These are phyloP conservation scores for Ophiocordyceps australis DNA, from an alignment of 2,329 filamentous ascomycete genomes.

Conservation along the genomic window DNA sequence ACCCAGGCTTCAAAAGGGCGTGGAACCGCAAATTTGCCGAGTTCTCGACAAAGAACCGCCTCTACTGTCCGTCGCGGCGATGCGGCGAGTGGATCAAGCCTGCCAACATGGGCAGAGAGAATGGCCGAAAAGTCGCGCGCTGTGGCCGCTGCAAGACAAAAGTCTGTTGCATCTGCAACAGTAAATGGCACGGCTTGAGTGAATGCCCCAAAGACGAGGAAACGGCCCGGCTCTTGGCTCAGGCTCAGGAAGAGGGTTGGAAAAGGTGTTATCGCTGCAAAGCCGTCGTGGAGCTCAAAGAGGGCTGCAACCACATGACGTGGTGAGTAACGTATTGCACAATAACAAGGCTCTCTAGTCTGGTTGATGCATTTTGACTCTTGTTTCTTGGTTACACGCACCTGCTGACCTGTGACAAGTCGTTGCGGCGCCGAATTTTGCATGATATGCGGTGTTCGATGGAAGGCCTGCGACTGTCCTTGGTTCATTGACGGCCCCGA, in stretches of 20 bases:
- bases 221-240: conserved; percentile 40
- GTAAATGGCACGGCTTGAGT: conserved; percentile 49
- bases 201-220: conserved; percentile 59
- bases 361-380: too few relatives aligned
- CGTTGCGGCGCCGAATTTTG: conserved; percentile 74
- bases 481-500: conserved; percentile 60
- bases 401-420: conserved; percentile 15
- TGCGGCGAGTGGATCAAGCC: conserved; percentile 74
- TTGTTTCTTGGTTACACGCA: neutral
- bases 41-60: conserved; percentile 52
- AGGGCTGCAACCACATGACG: conserved; percentile 78
- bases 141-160: conserved; percentile 57
- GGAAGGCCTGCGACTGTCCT: conserved; percentile 70
- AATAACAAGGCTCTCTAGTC: too few relatives aligned
- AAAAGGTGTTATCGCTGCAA: conserved; percentile 60
- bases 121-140: conserved; percentile 45
- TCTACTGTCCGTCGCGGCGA: conserved; percentile 56
- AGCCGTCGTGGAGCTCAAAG: conserved; percentile 57
- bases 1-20: conserved; percentile 51
- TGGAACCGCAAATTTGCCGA: conserved; percentile 75
- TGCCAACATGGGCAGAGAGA: conserved; percentile 39
- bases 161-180: conserved; percentile 57
- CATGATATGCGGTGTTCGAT: conserved; percentile 65
- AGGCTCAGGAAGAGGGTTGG: conserved; percentile 52
- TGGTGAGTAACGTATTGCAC: conserved; percentile 35